A percentile compares a stretch with the other conserved stretches of the same genome.
Conservation (phyloP, 1,139 yeast species). For the Wickerhamomyces sp. region DNA sequence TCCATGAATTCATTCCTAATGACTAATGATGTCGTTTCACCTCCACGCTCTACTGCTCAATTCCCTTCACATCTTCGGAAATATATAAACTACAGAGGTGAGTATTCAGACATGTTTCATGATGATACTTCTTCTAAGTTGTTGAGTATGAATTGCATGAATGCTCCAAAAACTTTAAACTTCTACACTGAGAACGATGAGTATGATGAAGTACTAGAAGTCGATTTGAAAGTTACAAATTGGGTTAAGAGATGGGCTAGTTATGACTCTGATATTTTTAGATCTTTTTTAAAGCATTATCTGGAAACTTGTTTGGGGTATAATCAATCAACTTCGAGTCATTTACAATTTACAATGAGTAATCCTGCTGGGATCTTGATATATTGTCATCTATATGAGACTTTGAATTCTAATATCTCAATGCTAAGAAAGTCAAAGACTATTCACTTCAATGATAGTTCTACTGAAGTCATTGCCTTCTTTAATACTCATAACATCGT, state of each 20-base stretch:
- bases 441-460: constrained; percentile 7
- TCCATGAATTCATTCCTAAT: constrained; percentile 5
- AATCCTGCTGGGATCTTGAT: constrained; percentile 29
- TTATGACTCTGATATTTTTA: constrained; percentile 48
- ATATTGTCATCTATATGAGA: constrained; percentile 32
- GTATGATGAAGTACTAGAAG: constrained; percentile 4
- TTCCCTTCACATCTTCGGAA: constrained; percentile 6
- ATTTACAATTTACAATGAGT: constrained; percentile 6
- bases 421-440: constrained; percentile 17
- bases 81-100: constrained; percentile 16
- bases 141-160: constrained; percentile 16
- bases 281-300: constrained; percentile 73
- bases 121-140: constrained; percentile 4
- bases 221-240: constrained; percentile 18
- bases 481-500: constrained; percentile 4
- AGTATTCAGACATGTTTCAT: constrained; percentile 17
- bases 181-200: constrained; percentile 2
- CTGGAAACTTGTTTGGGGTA: constrained; percentile 24
- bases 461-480: constrained; percentile 9
- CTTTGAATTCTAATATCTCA: constrained; percentile 25
- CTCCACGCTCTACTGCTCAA: neutral
- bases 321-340: constrained; percentile 31
- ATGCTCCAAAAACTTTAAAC: constrained; percentile 12
- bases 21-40: constrained; percentile 9
- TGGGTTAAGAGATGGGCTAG: constrained; percentile 70